Conservation (phyloP, 495 filamentous ascomycete genomes). For the Penicillium alfredii region DNA sequence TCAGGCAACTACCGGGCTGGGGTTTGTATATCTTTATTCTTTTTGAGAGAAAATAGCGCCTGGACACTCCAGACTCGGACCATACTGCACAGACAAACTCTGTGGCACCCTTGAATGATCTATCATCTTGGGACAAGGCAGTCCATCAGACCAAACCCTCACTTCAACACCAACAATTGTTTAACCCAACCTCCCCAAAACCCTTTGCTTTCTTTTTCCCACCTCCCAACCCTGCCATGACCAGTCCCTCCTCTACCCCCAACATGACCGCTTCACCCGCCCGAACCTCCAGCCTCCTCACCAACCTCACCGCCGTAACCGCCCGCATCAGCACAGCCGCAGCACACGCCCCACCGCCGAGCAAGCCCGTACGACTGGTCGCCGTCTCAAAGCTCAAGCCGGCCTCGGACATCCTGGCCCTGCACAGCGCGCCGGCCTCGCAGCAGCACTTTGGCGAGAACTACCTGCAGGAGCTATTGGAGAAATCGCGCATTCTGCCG, state of each 20-base stretch:
- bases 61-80: too few species aligned
- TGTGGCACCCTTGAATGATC: too few species aligned
- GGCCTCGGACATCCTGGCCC: constrained; percentile 75
- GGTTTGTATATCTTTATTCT: too few species aligned
- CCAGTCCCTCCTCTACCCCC: constrained; percentile 14
- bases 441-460: constrained; percentile 95
- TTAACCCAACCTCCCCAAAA: too few species aligned
- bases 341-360: constrained; percentile 9
- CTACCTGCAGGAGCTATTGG: constrained; percentile 85
- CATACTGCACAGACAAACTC: too few species aligned
- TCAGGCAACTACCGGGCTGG: constrained; percentile 16
- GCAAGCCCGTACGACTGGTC: constrained; percentile 61
- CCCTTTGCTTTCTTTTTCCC: too few species aligned
- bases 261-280: constrained; percentile 34
- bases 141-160: too few species aligned
- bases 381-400: constrained; percentile 95
- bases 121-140: too few species aligned
- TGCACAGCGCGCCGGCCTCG: constrained; percentile 54
- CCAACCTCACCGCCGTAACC: constrained; percentile 34
- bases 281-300: constrained; percentile 32
- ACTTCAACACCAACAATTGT: too few species aligned
- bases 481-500: constrained; percentile 78
- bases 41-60: too few species aligned
- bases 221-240: constrained; percentile 14
- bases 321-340: constrained; percentile 30